Percentiles rank a stretch among this genome's conserved stretches.
phyloP scores from a whole-genome alignment of 148 eudicot genomes.

The Camellia japonica region DNA sequence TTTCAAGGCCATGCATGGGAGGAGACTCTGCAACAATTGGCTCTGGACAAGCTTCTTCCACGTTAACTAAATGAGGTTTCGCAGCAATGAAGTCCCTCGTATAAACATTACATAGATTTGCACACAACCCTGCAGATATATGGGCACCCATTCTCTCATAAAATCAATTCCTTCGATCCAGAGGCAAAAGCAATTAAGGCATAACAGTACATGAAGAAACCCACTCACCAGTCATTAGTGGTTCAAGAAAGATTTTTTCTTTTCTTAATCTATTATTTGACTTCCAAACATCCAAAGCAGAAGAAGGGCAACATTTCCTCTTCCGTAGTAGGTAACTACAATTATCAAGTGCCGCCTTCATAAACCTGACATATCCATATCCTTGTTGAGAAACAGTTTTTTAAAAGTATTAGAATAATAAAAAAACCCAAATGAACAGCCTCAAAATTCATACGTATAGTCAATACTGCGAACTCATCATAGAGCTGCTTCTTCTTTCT shows the following conservation, averaged over 20 bases:
- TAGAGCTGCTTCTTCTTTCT: constrained; percentile 41
- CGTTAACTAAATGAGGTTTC: constrained; percentile 34
- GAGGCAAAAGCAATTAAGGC: not conserved
- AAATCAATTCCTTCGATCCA: not conserved
- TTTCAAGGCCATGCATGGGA: constrained; percentile 14
- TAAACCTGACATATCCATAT: constrained; percentile 38
- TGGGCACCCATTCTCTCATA: not conserved
- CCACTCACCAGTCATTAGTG: constrained; percentile 60
- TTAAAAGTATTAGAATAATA: not conserved
- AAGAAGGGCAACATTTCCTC: constrained; percentile 50
- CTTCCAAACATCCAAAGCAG: constrained; percentile 61
- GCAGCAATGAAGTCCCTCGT: constrained; percentile 35
- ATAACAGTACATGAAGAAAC: not conserved
- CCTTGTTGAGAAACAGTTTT: not conserved
- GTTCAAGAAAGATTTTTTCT: constrained; percentile 49
- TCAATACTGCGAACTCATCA: constrained; percentile 50
- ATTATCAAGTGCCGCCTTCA: constrained; percentile 41
- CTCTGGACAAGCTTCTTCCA: constrained; percentile 30
- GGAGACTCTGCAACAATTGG: constrained; percentile 24
- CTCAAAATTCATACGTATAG: constrained; percentile 33
- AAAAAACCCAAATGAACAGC: not conserved
- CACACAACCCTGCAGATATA: constrained; percentile 39
- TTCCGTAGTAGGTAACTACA: constrained; percentile 39
- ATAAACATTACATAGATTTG: constrained; percentile 31
- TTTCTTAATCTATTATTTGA: constrained; percentile 39